Evolutionary conservation across 108 stramenopile genomes (phyloP).

Genomic region (Pelagomonas calceolata): DNA sequence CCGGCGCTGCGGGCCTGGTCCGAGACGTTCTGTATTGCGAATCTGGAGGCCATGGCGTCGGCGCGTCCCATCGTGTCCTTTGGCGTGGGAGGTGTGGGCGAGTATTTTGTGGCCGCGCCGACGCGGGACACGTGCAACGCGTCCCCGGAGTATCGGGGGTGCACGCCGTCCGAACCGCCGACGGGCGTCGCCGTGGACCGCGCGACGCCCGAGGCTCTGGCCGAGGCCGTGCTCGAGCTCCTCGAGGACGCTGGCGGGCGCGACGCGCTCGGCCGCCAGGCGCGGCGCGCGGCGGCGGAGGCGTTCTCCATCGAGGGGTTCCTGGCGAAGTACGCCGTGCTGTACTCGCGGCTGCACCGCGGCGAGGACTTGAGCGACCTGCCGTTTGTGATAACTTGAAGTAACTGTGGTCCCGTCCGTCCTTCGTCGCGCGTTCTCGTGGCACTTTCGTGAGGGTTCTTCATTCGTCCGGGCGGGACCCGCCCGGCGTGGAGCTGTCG

Average conservation of each 20-base stretch:
- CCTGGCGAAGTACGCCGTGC: neutral
- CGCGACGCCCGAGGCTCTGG: neutral
- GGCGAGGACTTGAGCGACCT: neutral
- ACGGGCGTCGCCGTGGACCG: neutral
- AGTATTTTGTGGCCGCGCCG: slow-evolving; percentile 18
- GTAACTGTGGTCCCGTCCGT: too few relatives aligned
- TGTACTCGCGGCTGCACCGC: neutral
- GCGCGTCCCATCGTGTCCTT: slow-evolving; percentile 37
- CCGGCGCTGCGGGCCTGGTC: slow-evolving; percentile 22
- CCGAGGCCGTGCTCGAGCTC: neutral
- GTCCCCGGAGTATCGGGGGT: neutral
- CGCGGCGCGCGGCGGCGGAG: neutral
- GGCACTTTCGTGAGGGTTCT: too few relatives aligned
- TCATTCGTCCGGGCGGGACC: too few relatives aligned
- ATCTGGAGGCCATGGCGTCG: slow-evolving; percentile 37
- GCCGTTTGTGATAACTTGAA: too few relatives aligned
- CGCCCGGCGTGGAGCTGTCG: too few relatives aligned
- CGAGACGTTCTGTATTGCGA: slow-evolving; percentile 44
- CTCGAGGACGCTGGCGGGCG: neutral
- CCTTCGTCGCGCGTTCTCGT: too few relatives aligned
- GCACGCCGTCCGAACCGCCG: neutral
- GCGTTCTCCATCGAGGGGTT: neutral
- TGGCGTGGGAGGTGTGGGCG: slow-evolving; percentile 33
- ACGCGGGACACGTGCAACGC: neutral
- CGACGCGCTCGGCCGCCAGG: neutral